Base-by-base conservation (phyloP, 108 stramenopile species). In the Conticribra guillardii region DNA sequence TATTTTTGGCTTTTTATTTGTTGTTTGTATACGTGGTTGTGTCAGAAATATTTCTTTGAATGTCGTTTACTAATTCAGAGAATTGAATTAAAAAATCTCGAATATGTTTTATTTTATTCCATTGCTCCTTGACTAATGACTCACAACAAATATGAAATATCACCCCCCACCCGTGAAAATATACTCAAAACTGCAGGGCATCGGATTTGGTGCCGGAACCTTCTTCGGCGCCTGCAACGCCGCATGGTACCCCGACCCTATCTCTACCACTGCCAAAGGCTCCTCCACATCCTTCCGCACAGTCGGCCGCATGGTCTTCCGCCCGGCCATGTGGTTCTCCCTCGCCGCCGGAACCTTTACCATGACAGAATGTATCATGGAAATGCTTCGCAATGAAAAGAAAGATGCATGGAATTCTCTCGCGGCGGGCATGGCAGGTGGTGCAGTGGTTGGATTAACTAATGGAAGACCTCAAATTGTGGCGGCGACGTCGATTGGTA, bases 161-260 rank as follows among this genome's bases (percentile, higher is more conserved):
- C n/a, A n/a, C n/a, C n/a, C n/a, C n/a, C n/a, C n/a, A n/a, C n/a
- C n/a, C n/a, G n/a, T n/a, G n/a, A n/a, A n/a, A n/a, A n/a, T n/a
- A n/a, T n/a, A n/a, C n/a, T n/a, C n/a, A n/a, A n/a, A 47, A 64
- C 5, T 17, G 44, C 55, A 79, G 78, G 64, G 44, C 30, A 61
- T 65, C 31, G 81, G 81, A n/a, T 69, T 63, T 27, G 64, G 53
- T 22, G 64, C 48, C 19, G 81, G 81, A 46, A 77, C 76, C 1
- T 66, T 77, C 64, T 82, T 70, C 44, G 81, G 75, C 41, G 58
- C 71, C 16, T 74, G 73, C 59, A 21, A 37, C 33, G 71, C 70
- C 30, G 81, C 81, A 54, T 82, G 81, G 81, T 77, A 67, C 27
- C 81, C 81, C 27, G 81, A 82, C 59, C 64, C 81, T 24, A 46